These are phyloP conservation scores for Fusarium sp. DNA, from an alignment of 2,329 filamentous ascomycete genomes.

Conservation along the genomic window DNA sequence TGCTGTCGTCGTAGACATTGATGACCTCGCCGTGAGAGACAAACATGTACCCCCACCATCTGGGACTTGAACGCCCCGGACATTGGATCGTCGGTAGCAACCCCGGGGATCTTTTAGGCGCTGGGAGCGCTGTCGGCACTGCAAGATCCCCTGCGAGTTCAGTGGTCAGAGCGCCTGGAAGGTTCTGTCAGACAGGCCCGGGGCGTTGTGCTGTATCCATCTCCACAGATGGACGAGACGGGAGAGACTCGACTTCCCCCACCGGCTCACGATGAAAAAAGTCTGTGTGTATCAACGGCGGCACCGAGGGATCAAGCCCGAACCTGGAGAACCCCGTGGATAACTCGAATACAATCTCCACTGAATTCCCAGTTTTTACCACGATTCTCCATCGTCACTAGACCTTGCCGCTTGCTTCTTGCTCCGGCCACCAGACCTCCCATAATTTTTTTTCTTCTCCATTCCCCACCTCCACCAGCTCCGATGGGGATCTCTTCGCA, in stretches of 20 bases:
- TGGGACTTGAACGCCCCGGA: conserved; percentile 19
- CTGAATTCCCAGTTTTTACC: neutral
- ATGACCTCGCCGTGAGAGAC: neutral
- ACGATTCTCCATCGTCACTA: neutral
- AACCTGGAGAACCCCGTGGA: conserved; percentile 1
- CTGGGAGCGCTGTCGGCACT: conserved; percentile 6
- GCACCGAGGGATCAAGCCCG: neutral
- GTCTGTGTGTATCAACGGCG: conserved; percentile 2
- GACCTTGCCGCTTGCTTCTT: neutral
- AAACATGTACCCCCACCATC: conserved; percentile 16
- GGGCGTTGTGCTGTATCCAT: conserved; percentile 4
- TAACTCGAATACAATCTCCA: neutral
- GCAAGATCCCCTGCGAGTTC: neutral
- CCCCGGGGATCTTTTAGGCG: neutral
- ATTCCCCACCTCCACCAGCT: conserved; percentile 14
- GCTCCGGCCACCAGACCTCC: conserved; percentile 1
- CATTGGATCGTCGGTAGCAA: conserved; percentile 15
- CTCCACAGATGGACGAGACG: neutral
- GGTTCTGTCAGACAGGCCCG: conserved; percentile 1
- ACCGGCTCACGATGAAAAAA: conserved; percentile 16
- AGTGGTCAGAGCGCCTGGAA: conserved; percentile 29
- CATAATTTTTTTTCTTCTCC: neutral
- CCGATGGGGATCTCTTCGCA: conserved; percentile 1
- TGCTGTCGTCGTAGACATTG: neutral
- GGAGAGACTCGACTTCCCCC: neutral